phyloP scores from a whole-genome alignment of 306 rosid species.

The Fragaria iinumae region DNA sequence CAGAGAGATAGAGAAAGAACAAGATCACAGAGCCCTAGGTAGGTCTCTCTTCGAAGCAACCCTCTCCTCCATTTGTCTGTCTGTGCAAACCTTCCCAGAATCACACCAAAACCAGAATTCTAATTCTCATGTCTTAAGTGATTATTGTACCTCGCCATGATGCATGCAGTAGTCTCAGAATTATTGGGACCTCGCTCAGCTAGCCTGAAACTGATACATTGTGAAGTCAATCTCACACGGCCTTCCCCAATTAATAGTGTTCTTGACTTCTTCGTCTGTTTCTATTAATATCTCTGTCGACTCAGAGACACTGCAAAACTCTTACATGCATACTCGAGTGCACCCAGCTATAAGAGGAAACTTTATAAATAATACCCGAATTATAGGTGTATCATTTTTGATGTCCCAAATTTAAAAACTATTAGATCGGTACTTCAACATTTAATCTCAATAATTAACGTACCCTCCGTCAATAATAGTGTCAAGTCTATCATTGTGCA shows the following conservation, averaged over 20 bases:
- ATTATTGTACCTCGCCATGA: constrained; percentile 32
- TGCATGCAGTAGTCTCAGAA: constrained; percentile 36
- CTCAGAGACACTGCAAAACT: constrained; percentile 21
- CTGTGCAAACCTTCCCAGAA: constrained; percentile 37
- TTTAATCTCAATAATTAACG: too few species aligned
- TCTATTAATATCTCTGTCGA: not conserved
- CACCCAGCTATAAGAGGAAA: constrained; percentile 16
- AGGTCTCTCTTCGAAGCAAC: constrained; percentile 35
- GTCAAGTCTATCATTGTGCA: too few species aligned
- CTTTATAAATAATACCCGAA: too few species aligned
- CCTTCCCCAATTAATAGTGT: constrained; percentile 32
- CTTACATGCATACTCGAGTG: constrained; percentile 37
- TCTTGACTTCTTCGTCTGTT: not conserved
- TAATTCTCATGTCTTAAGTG: constrained; percentile 63
- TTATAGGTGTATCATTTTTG: too few species aligned
- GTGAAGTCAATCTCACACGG: constrained; percentile 59
- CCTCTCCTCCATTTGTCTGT: constrained; percentile 35
- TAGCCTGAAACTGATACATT: constrained; percentile 15
- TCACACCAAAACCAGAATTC: constrained; percentile 44
- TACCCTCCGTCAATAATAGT: too few species aligned
- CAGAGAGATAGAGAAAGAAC: constrained; percentile 49
- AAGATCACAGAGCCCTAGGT: constrained; percentile 43
- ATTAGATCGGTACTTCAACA: too few species aligned
- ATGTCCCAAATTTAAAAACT: too few species aligned
- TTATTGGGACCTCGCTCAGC: constrained; percentile 11